Base-by-base conservation (phyloP, 768 basidiomycete species). In the Coprinellus aureogranulatus region DNA sequence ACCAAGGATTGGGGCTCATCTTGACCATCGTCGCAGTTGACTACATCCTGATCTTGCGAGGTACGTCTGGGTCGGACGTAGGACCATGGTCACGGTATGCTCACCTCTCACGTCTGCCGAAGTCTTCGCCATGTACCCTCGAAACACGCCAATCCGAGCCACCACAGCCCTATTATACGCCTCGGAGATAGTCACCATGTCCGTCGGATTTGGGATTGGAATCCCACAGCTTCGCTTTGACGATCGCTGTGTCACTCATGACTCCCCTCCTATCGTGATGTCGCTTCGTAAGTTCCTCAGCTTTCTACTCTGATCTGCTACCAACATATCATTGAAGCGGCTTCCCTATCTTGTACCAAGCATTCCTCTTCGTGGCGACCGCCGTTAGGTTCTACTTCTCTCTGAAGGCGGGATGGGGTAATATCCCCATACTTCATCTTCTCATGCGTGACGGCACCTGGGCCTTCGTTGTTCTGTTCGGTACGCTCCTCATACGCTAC, bases 361-460 rank as follows among this genome's bases (percentile, higher is more conserved):
- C 67, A 11, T 57, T 75, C 26, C 62, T 81, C 12, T 75, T 81
- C 28, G 61, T 57, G n/a, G 66, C 80, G 40, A 75, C 76, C 1
- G 12, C 68, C 1, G 67, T 65, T 41, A 79, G 78, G 58, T 76
- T 75, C 59, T 49, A 71, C 1, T 26, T 61, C 20, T 69, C 72
- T 2, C 54, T 70, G 8, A 73, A 72, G 41, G 64, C 64, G 0
- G 76, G 76, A 10, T 76, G 75, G 76, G 76, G 75, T 26, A 71
- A 76, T 48, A 70, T 74, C 1, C 79, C 76, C 0, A 62, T 81
- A 6, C 59, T 78, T 12, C 58, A 69, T 4, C 60, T 81, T 45
- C 66, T 81, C 14, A 68, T 77, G 62, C 72, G 74, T n/a, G 81
- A 82, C 63, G 75, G 80, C 6, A 72, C 75, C 2, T 74, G 75